Conservation (phyloP, 768 basidiomycete genomes). For the Suillus clintonianus region DNA sequence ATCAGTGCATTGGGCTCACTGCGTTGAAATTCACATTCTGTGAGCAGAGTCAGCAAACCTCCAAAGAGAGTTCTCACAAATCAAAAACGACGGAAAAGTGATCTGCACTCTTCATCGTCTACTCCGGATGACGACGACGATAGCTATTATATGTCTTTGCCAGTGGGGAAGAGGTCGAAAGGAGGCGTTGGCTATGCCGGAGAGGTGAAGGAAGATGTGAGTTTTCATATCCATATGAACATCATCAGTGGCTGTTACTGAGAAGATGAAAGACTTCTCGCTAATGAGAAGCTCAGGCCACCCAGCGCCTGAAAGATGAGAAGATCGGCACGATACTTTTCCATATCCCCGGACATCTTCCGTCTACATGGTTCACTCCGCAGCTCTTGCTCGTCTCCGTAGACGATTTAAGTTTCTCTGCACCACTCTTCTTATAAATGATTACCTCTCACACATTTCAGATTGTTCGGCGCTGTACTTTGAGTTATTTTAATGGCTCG, state of each 20-base stretch:
- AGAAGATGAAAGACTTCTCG: conserved; percentile 61
- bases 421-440: conserved; percentile 83
- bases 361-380: conserved; percentile 85
- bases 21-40: conserved; percentile 78
- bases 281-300: conserved; percentile 71
- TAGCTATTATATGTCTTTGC: conserved; percentile 40
- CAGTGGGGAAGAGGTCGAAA: conserved; percentile 63
- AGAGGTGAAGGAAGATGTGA: conserved; percentile 79
- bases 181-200: conserved; percentile 90
- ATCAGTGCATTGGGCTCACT: conserved; percentile 66
- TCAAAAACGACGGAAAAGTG: conserved; percentile 38
- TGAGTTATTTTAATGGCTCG: conserved; percentile 89
- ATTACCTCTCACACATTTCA: conserved; percentile 93
- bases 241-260: conserved; percentile 5
- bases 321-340: conserved; percentile 68
- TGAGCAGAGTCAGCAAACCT: conserved; percentile 46
- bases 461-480: conserved; percentile 83
- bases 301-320: conserved; percentile 72
- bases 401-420: conserved; percentile 87
- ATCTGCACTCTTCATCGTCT: conserved; percentile 22
- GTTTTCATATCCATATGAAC: conserved; percentile 27
- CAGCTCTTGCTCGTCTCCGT: conserved; percentile 86
- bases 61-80: conserved; percentile 27
- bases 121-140: conserved; percentile 53
- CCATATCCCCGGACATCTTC: conserved; percentile 77